These are phyloP conservation scores for Botrytis tulipae DNA, from an alignment of 2,329 filamentous ascomycete species.

Conservation along the genomic window DNA sequence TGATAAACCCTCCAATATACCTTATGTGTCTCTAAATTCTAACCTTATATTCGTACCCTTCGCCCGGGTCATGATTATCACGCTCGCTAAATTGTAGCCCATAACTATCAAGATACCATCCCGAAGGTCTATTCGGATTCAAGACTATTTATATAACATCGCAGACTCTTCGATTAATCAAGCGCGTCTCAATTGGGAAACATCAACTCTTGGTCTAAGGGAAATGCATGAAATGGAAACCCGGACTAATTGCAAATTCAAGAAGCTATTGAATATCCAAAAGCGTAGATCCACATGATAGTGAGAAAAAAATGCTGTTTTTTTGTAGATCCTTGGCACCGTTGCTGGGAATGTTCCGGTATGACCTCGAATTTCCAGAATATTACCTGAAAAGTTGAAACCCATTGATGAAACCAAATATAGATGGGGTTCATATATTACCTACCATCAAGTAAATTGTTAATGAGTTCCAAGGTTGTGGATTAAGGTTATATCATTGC, in stretches of 20 bases:
- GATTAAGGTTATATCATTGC: not conserved
- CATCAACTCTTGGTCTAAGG: not conserved
- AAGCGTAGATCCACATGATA: not conserved
- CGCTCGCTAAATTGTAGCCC: not conserved
- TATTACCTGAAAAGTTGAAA: not conserved
- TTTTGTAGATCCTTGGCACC: not conserved
- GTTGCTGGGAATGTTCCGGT: not conserved
- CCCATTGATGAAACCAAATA: not conserved
- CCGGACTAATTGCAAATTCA: not conserved
- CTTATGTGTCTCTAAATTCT: not conserved
- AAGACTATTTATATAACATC: not conserved
- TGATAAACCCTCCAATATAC: not conserved
- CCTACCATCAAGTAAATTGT: not conserved
- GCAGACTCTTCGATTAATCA: not conserved
- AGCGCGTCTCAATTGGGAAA: not conserved
- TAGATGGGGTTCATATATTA: not conserved
- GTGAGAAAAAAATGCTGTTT: not conserved
- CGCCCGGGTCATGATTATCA: not conserved
- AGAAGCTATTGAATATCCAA: not conserved
- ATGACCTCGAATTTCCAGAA: not conserved
- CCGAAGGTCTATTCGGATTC: not conserved
- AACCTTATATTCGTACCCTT: not conserved
- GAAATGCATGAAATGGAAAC: not conserved
- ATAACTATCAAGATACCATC: not conserved
- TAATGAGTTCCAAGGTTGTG: not conserved